Evolutionary conservation across 805 yeast species (phyloP).

Genomic region (Ogataea trehalophila): DNA sequence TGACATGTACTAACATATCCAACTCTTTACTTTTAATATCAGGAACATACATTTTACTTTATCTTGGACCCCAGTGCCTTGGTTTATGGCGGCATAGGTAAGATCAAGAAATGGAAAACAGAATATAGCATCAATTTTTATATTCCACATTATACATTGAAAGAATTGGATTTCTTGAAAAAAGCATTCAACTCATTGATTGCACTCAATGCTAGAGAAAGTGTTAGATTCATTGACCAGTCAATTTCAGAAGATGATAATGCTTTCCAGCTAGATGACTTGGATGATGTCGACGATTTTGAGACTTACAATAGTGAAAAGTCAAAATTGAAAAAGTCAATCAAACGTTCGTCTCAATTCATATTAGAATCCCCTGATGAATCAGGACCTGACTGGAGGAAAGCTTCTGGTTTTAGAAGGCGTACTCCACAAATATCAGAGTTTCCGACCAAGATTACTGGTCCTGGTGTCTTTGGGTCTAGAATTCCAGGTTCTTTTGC

Average conservation of each 20-base stretch:
- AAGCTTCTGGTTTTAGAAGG: slow-evolving; percentile 40
- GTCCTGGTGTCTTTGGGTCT: slow-evolving; percentile 12
- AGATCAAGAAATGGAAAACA: slow-evolving; percentile 58
- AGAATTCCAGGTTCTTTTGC: background rate
- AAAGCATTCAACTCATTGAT: slow-evolving; percentile 47
- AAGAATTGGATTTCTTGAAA: slow-evolving; percentile 54
- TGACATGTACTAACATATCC: background rate
- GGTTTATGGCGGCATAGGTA: slow-evolving; percentile 59
- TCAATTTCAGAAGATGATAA: slow-evolving; percentile 16
- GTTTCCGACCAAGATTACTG: slow-evolving; percentile 18
- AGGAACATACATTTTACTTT: slow-evolving; percentile 27
- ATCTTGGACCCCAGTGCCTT: slow-evolving; percentile 66
- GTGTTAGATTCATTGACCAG: slow-evolving; percentile 55
- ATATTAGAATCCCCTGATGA: slow-evolving; percentile 39
- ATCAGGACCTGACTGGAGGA: slow-evolving; percentile 46
- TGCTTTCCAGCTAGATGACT: slow-evolving; percentile 2
- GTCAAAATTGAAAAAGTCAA: background rate
- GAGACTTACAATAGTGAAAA: slow-evolving; percentile 19
- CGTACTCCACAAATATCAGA: slow-evolving; percentile 40
- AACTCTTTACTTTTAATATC: background rate
- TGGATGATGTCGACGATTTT: slow-evolving; percentile 15
- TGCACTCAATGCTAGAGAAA: slow-evolving; percentile 62
- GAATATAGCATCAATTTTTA: slow-evolving; percentile 36
- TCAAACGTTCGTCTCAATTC: slow-evolving; percentile 21
- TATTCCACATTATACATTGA: slow-evolving; percentile 54